phyloP scores from a whole-genome alignment of 805 yeast species.

The Tetrapisispora taiwanensis region DNA sequence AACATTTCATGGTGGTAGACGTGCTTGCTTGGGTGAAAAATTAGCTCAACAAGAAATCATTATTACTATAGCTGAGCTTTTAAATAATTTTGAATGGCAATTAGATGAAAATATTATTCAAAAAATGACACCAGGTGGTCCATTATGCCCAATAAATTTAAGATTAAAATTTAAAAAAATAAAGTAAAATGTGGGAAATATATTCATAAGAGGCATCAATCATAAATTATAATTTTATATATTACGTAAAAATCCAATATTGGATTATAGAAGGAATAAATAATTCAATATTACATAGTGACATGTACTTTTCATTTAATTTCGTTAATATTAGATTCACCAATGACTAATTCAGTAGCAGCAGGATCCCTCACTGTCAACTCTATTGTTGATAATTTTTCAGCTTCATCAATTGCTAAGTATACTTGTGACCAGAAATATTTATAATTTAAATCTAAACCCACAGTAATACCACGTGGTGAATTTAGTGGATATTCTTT shows the following conservation, averaged over 20 bases:
- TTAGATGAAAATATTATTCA: constrained; percentile 39
- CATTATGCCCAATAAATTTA: constrained; percentile 39
- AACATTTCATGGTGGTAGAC: constrained; percentile 48
- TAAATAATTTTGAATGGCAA: constrained; percentile 30
- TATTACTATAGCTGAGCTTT: constrained; percentile 30
- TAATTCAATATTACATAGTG: background rate
- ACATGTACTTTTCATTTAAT: background rate
- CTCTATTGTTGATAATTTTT: constrained; percentile 21
- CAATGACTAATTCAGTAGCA: background rate
- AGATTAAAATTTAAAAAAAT: constrained; percentile 16
- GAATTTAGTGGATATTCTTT: constrained; percentile 20
- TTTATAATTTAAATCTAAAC: constrained; percentile 31
- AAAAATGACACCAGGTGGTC: constrained; percentile 48
- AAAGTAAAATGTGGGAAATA: background rate
- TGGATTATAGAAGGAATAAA: no score
- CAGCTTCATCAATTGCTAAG: constrained; percentile 31
- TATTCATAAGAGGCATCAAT: no score
- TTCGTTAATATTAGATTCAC: background rate
- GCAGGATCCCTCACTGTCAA: background rate
- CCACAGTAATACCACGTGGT: constrained; percentile 32
- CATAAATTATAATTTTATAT: background rate
- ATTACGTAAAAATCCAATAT: no score
- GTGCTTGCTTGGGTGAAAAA: constrained; percentile 54
- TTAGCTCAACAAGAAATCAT: constrained; percentile 41
- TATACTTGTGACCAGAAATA: constrained; percentile 40